These are phyloP conservation scores for Senna tora DNA, from an alignment of 306 rosid genomes.

Conservation along the genomic window DNA sequence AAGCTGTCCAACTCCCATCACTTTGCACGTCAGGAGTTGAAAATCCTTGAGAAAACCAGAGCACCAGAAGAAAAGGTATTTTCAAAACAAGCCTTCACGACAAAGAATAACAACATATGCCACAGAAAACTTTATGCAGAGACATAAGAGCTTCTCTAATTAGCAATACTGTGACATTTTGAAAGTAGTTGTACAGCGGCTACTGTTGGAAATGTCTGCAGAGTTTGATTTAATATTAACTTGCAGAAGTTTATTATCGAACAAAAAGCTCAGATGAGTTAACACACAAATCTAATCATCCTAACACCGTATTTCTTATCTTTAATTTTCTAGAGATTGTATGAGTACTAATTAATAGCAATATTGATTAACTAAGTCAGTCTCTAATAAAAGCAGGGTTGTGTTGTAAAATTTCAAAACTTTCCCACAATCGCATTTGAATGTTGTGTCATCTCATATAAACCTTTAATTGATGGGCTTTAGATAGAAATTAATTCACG, in stretches of 20 bases:
- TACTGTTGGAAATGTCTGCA: neutral
- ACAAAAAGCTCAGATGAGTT: too few species aligned
- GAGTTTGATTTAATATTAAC: neutral
- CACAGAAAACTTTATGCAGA: neutral
- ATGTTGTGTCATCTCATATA: neutral
- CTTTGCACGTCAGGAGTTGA: too few species aligned
- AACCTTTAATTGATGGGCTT: neutral
- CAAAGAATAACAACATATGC: neutral
- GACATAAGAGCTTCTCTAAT: neutral
- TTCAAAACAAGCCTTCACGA: too few species aligned
- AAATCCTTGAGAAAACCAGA: too few species aligned
- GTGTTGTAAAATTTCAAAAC: neutral
- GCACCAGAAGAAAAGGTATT: neutral
- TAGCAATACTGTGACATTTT: neutral
- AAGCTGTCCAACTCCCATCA: neutral
- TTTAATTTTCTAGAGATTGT: too few species aligned
- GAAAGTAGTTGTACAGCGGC: conserved; percentile 20
- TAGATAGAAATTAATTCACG: neutral
- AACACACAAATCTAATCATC: too few species aligned
- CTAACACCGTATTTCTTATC: too few species aligned
- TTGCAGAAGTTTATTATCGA: too few species aligned
- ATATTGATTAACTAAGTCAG: too few species aligned
- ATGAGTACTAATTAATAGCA: too few species aligned
- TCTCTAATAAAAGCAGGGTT: neutral
- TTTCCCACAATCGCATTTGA: neutral